Evolutionary conservation across 1,284 basidiomycete species (phyloP).

Genomic region (Leccinum angustisporum): DNA sequence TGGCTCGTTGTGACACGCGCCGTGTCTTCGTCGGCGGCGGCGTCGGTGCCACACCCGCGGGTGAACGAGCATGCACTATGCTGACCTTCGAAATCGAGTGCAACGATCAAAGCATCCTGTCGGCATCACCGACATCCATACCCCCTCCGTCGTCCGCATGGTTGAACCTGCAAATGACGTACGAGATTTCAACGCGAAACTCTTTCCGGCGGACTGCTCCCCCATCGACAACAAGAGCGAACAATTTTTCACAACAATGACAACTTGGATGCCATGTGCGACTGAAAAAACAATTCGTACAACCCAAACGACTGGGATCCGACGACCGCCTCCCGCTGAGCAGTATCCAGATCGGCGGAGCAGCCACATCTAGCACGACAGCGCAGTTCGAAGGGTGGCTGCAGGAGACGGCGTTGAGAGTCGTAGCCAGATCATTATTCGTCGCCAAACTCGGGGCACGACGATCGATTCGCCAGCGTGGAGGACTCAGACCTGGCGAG

Average conservation of each 20-base stretch:
- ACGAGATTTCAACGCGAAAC: too few relatives aligned
- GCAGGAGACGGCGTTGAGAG: slow-evolving; percentile 36
- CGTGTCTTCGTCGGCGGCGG: too few relatives aligned
- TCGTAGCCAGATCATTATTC: slow-evolving; percentile 52
- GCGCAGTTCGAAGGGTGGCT: slow-evolving; percentile 36
- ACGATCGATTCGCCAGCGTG: slow-evolving; percentile 50
- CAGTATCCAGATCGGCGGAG: slow-evolving; percentile 25
- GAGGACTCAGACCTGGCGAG: slow-evolving; percentile 50
- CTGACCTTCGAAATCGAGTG: slow-evolving; percentile 63
- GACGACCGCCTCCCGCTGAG: slow-evolving; percentile 52
- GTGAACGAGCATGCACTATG: neutral
- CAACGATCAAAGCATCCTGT: slow-evolving; percentile 47
- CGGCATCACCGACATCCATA: too few relatives aligned
- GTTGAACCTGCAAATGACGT: too few relatives aligned
- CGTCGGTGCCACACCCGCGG: too few relatives aligned
- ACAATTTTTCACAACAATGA: too few relatives aligned
- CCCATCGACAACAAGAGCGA: too few relatives aligned
- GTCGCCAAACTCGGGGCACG: slow-evolving; percentile 65
- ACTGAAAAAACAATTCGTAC: too few relatives aligned
- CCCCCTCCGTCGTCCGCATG: too few relatives aligned
- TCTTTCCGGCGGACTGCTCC: too few relatives aligned
- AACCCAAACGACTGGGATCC: slow-evolving; percentile 30
- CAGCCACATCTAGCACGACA: neutral
- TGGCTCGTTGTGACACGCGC: too few relatives aligned
- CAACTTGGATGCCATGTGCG: too few relatives aligned